Evolutionary conservation across 1,284 basidiomycete genomes (phyloP), one percentile per base, ranked within the genome.

Genomic region (Waitea zeae): DNA sequence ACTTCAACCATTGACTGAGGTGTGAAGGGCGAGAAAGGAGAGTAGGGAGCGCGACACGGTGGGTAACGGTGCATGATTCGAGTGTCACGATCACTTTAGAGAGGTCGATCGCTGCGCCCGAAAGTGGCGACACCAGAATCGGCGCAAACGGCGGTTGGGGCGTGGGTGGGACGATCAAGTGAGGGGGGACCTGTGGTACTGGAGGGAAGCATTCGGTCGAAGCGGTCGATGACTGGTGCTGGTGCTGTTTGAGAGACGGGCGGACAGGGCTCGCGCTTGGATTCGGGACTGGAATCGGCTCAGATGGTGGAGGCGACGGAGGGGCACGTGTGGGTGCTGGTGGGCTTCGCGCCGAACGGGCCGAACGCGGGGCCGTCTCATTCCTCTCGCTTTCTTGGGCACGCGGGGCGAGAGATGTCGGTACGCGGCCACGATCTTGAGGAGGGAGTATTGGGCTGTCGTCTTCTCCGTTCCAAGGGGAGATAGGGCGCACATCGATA

Each of bases 21-120:
- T 66, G 56, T 1, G 80, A 84, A 1, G 71, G 64, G 5, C 76
- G 67, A 12, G 78, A 78, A 2, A 56, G 61, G 35, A 84, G 51
- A 2, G 81, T 79, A 20, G 58, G 56, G 36, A 80, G 50, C 0
- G 74, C 75, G 3, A 77, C 78, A 36, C 67, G 66, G 46, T 69
- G 64, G 0, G 68, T 70, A 14, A 57, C 46, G 1, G 76, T 77
- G 41, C 67, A 70, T 12, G 80, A 81, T 52, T 83, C 80, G 31
- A 83, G 43, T 3, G 69, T 67, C 32, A 83, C 62, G 34, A 83
- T 67, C 26, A 72, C 53, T 42, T 69, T 71, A 9, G 65, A 61
- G n/a, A 61, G 61, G 43, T 81, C 69, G 13, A 65, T 42, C 5
- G 53, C 47, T 30, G 51, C 49, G 3, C 53, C 52, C 4, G 70